These are phyloP conservation scores for Populus deltoides DNA, from an alignment of 345 rosid genomes.

Conservation along the genomic window DNA sequence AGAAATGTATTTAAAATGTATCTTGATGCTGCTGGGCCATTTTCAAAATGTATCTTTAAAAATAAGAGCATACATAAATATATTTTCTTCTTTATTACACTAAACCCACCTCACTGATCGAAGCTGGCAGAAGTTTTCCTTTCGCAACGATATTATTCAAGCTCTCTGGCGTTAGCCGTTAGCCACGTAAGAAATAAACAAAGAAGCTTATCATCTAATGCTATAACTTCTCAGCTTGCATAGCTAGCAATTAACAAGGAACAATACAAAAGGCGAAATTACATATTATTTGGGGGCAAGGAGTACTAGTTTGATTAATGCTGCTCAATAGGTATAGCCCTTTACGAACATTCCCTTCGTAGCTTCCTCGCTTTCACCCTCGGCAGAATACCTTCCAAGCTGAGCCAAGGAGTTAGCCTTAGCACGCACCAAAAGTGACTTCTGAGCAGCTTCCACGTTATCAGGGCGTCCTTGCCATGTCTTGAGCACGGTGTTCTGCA, in stretches of 20 bases:
- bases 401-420: conserved; percentile 95
- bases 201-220: neutral
- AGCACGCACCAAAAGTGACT: conserved; percentile 84
- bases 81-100: neutral
- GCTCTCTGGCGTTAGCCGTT: neutral
- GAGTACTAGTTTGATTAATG: neutral
- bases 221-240: conserved; percentile 14
- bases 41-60: neutral
- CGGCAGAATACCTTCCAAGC: conserved; percentile 82
- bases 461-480: conserved; percentile 94
- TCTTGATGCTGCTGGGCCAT: no score
- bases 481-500: conserved; percentile 89
- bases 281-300: neutral
- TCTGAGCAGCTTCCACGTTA: conserved; percentile 75
- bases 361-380: conserved; percentile 85
- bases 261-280: neutral
- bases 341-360: conserved; percentile 96
- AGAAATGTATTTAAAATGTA: no score
- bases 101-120: neutral
- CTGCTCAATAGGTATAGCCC: conserved; percentile 82
- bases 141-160: conserved; percentile 14
- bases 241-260: conserved; percentile 2
- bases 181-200: neutral
- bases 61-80: neutral
- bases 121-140: neutral